phyloP scores from a whole-genome alignment of 1,284 basidiomycete genomes.

The Laetiporus sulphureus region DNA sequence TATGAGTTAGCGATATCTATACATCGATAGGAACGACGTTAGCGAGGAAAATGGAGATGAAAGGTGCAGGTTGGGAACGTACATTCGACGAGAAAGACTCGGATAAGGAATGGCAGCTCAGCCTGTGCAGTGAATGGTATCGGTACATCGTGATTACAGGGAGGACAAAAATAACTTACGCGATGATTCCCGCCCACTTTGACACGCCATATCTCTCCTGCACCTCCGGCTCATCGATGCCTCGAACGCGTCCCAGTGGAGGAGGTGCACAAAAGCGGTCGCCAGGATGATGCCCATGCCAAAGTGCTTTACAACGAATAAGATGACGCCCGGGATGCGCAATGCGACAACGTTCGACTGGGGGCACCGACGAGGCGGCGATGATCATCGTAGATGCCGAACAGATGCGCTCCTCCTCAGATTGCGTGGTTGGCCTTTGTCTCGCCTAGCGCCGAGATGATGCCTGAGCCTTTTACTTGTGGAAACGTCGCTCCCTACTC shows the following conservation, averaged over 20 bases:
- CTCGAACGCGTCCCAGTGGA: slow-evolving; percentile 70
- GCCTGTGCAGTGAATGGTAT: background rate
- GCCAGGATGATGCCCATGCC: slow-evolving; percentile 79
- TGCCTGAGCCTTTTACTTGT: no score
- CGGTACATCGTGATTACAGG: background rate
- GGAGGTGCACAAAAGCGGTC: slow-evolving; percentile 72
- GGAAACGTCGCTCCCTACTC: no score
- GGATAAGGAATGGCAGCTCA: slow-evolving; percentile 34
- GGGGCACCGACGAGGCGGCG: no score
- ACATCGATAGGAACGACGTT: slow-evolving; percentile 1
- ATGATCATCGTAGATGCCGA: no score
- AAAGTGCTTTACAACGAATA: slow-evolving; percentile 78
- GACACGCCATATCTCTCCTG: slow-evolving; percentile 40
- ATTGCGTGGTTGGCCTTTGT: no score
- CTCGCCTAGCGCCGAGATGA: no score
- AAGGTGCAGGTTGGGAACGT: slow-evolving; percentile 19
- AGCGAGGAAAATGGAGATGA: background rate
- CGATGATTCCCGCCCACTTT: slow-evolving; percentile 59
- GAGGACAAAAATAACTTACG: slow-evolving; percentile 33
- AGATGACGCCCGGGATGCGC: slow-evolving; percentile 56
- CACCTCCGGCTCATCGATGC: slow-evolving; percentile 43
- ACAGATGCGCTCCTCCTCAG: no score
- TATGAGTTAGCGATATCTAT: slow-evolving; percentile 70
- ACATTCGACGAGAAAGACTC: slow-evolving; percentile 77
- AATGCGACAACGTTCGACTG: no score